Base-by-base conservation (phyloP, 163 green algal species). In the Trebouxia gelatinosa region DNA sequence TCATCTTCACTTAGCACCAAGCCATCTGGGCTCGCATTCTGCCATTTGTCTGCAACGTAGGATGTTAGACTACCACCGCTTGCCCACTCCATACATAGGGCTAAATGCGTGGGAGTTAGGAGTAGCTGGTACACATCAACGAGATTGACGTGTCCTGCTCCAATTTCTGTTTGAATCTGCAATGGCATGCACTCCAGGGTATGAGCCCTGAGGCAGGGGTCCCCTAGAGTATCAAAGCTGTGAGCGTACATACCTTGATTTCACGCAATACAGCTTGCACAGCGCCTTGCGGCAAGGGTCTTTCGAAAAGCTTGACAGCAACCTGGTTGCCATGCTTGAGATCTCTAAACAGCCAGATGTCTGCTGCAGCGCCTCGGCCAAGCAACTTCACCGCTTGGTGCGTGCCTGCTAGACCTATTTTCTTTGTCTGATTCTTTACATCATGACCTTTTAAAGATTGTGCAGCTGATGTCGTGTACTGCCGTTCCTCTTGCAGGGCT, bases 71-170 rank as follows among this genome's bases (percentile, higher is more conserved):
- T 90, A n/a, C 87, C 87, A 50, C 70, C 92, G 19, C 87, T 79
- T 0, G 91, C 93, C 79, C 89, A 95, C 81, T 97, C 93, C 92
- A 97, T 94, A n/a, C 95, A 90, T 46, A 97, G 82, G 4, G 86
- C 93, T 39, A 98, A 83, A 84, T 96, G 89, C 5, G 85, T 90
- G 31, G 80, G 81, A 0, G 94, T 97, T 1, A 98, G 85, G 37
- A 97, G 78, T 26, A 94, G 86, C 72, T 96, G 89, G 43, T 94
- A 87, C 5, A 90, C 87, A 11, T 89, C 91, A 59, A 98, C 87
- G 48, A 98, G 88, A 80, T 96, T 95, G 35, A 91, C 83, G 78
- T 95, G 89, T 6, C 92, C 93, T 74, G 92, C 88, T 0, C 91
- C 92, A 26, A 98, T 86, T 75, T 95, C 86, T 29, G 82, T 82